Evolutionary conservation across 805 yeast genomes (phyloP).

Genomic region (Monosporozyma unispora): DNA sequence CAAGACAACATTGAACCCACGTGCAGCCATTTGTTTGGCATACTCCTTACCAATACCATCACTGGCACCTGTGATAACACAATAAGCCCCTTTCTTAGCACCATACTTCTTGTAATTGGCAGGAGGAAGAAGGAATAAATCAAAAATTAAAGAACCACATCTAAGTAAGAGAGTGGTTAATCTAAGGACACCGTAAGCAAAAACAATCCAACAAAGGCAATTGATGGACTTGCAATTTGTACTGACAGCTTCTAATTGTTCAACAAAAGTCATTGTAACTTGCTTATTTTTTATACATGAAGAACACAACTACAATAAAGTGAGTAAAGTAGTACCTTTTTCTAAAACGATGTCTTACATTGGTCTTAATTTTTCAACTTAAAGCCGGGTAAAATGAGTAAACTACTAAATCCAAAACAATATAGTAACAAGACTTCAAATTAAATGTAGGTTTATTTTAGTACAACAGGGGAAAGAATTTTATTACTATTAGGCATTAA

Average conservation of each 20-base stretch:
- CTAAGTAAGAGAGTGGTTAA: conserved; percentile 43
- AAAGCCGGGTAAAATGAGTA: not conserved
- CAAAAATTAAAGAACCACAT: conserved; percentile 44
- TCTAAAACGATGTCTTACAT: not conserved
- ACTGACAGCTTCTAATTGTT: conserved; percentile 18
- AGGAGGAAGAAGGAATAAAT: conserved; percentile 56
- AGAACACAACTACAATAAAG: too few relatives aligned
- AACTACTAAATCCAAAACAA: not conserved
- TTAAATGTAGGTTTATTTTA: not conserved
- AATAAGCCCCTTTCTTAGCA: conserved; percentile 67
- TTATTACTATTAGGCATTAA: not conserved
- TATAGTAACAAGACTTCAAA: not conserved
- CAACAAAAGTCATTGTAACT: conserved; percentile 12
- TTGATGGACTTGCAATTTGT: conserved; percentile 18
- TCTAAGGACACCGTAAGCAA: conserved; percentile 57
- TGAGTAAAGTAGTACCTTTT: not conserved
- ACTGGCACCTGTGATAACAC: conserved; percentile 94
- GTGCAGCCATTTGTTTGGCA: conserved; percentile 73
- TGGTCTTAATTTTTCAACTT: not conserved
- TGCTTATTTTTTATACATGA: not conserved
- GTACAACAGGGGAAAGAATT: not conserved
- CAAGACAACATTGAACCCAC: conserved; percentile 74
- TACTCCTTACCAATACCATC: conserved; percentile 96
- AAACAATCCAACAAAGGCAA: conserved; percentile 31
- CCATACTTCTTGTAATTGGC: conserved; percentile 60